Evolutionary conservation across 176 grass and related monocot species (phyloP).

Genomic region (Phoenix dactylifera): DNA sequence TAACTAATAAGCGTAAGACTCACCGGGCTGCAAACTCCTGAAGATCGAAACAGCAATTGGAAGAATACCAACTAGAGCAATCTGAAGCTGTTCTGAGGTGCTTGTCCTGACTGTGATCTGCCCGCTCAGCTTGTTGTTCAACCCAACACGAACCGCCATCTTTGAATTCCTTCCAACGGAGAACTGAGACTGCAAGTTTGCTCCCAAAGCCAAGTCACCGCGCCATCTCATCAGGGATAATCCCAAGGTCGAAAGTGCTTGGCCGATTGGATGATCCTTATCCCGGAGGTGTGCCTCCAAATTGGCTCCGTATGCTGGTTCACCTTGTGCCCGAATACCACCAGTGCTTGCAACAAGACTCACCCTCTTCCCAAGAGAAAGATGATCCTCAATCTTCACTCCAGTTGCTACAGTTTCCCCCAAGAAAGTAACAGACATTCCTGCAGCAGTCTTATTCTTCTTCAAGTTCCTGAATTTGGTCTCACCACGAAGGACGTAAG

Average conservation of each 20-base stretch:
- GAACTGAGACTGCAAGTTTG: conserved; percentile 86
- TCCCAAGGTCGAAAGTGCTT: conserved; percentile 55
- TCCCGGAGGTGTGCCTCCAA: conserved; percentile 64
- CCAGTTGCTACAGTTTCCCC: conserved; percentile 83
- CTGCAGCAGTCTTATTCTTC: conserved; percentile 84
- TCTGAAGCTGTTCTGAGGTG: conserved; percentile 81
- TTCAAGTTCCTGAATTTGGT: conserved; percentile 88
- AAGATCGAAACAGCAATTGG: conserved; percentile 51
- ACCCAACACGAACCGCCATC: conserved; percentile 59
- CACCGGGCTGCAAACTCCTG: conserved; percentile 34
- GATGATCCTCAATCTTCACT: conserved; percentile 77
- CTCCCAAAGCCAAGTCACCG: conserved; percentile 61
- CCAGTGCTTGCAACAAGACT: conserved; percentile 56
- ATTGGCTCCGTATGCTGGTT: conserved; percentile 78
- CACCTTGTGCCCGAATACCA: conserved; percentile 56
- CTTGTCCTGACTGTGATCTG: conserved; percentile 77
- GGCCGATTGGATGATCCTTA: conserved; percentile 67
- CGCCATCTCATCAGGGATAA: conserved; percentile 79
- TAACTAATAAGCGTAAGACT: conserved; percentile 38
- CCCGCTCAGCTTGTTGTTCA: conserved; percentile 81
- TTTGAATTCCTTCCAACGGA: conserved; percentile 57
- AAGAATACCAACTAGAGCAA: conserved; percentile 68
- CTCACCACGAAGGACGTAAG: conserved; percentile 73
- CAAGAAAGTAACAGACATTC: conserved; percentile 72
- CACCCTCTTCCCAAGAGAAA: conserved; percentile 64